Evolutionary conservation across 805 yeast species (phyloP).

Genomic region (Blastobotrys attinorum): DNA sequence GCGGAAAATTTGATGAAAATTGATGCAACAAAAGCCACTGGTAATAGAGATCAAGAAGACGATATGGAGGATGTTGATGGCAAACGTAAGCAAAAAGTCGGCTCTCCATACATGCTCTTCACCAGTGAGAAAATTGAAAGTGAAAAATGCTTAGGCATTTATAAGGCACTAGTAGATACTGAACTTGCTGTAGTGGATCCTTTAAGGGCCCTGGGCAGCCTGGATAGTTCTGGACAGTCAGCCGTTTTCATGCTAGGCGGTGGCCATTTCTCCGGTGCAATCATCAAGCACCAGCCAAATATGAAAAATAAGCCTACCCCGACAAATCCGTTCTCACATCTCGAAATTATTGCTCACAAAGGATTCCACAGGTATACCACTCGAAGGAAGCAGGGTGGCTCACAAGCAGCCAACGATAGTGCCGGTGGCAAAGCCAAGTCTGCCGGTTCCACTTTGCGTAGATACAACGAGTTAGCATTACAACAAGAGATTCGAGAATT

Average conservation of each 20-base stretch:
- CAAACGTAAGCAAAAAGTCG: constrained; percentile 14
- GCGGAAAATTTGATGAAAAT: no score
- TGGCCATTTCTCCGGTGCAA: constrained; percentile 96
- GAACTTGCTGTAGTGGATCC: constrained; percentile 40
- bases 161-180: constrained; percentile 51
- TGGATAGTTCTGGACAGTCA: constrained; percentile 39
- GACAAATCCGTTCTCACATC: constrained; percentile 42
- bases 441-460: constrained; percentile 84
- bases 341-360: constrained; percentile 55
- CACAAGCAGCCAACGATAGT: constrained; percentile 87
- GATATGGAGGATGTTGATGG: constrained; percentile 2
- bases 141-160: constrained; percentile 52
- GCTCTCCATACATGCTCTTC: constrained; percentile 61
- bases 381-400: constrained; percentile 95
- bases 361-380: constrained; percentile 94
- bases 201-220: constrained; percentile 33
- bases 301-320: constrained; percentile 41
- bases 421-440: constrained; percentile 93
- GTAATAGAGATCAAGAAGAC: no score
- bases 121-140: constrained; percentile 39
- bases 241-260: constrained; percentile 94
- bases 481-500: constrained; percentile 69
- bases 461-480: constrained; percentile 83
- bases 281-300: constrained; percentile 60
- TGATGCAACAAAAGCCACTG: no score